Evolutionary conservation across 768 basidiomycete genomes (phyloP), one percentile per base, ranked within the genome.

Genomic region (Suillus hirtellus): DNA sequence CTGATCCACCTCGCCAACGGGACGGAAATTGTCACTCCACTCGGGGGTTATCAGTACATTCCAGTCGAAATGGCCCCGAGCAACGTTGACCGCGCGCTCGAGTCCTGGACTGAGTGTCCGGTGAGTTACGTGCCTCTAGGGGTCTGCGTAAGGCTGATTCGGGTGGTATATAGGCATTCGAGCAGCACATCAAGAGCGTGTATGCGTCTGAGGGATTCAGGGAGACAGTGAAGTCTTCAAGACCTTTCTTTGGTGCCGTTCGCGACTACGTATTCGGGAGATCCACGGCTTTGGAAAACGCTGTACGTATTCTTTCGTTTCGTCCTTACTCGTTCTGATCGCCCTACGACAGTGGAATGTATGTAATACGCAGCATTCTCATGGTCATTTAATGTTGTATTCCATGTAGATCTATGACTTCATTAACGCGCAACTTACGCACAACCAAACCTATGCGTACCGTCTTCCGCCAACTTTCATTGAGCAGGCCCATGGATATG

Each of bases 11-110:
- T 96, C 27, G 92, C 93, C 9, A 92, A 95, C 70, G 89, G 88
- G 68, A 86, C 87, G 24, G 84, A 78, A 31, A 75, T 95, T 63
- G 79, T 85, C 31, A 84, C 89, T 8, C 92, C 93, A n/a, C 83
- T 95, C 34, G 86, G 87, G 9, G 90, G 91, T 1, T 95, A 94
- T 76, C 92, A 93, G 76, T 95, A 95, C 67, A 84, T 95, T 61
- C 90, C 92, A 37, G 89, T 95, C 58, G 90, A 92, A 73, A 72
- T 75, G 72, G 49, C 63, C 17, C 55, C 70, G 1, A 68, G 69
- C 55, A 65, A 67, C 62, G 89, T 90, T 65, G 90, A 92, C 73
- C 86, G 87, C 68, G 89, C 89, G 61, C 78, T 94, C 66, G 90
- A 94, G 77, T 87, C 88, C 60, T 94, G 90, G 90, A 84, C 83